phyloP scores from a whole-genome alignment of 495 filamentous ascomycete genomes.

The Pyrenula aspistea region DNA sequence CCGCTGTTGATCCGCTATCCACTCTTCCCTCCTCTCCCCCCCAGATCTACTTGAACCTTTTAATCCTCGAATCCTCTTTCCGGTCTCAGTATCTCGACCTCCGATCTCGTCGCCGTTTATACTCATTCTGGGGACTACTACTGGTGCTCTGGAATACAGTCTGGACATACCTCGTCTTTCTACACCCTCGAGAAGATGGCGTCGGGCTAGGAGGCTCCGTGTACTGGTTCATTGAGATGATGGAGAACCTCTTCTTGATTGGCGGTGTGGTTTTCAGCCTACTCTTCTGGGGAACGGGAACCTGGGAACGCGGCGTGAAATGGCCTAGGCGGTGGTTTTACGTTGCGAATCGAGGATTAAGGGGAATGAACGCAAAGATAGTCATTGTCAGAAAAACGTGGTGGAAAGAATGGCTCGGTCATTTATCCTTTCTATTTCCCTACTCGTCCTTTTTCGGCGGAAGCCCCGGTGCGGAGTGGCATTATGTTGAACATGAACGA shows the following conservation, averaged over 20 bases:
- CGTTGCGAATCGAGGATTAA: constrained; percentile 76
- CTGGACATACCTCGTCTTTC: constrained; percentile 78
- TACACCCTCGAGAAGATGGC: constrained; percentile 83
- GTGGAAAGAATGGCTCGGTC: constrained; percentile 63
- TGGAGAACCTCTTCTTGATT: constrained; percentile 76
- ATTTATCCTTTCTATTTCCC: constrained; percentile 63
- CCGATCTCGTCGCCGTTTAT: constrained; percentile 76
- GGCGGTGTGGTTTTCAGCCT: constrained; percentile 73
- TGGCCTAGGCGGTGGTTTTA: constrained; percentile 90
- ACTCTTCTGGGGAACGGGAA: constrained; percentile 84
- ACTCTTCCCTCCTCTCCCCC: constrained; percentile 79
- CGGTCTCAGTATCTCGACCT: constrained; percentile 86
- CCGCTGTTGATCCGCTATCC: constrained; percentile 59
- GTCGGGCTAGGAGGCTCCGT: constrained; percentile 80
- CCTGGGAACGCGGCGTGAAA: constrained; percentile 87
- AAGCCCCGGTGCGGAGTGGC: constrained; percentile 49
- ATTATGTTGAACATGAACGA: constrained; percentile 46
- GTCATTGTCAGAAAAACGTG: constrained; percentile 76
- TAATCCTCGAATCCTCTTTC: constrained; percentile 91
- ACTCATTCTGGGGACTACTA: constrained; percentile 84
- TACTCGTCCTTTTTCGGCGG: constrained; percentile 55
- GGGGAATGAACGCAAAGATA: constrained; percentile 89
- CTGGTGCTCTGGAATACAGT: constrained; percentile 67
- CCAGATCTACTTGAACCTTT: constrained; percentile 97
- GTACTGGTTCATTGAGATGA: constrained; percentile 88